phyloP scores from a whole-genome alignment of 1,284 basidiomycete genomes.

The Fomitopsis betulina region DNA sequence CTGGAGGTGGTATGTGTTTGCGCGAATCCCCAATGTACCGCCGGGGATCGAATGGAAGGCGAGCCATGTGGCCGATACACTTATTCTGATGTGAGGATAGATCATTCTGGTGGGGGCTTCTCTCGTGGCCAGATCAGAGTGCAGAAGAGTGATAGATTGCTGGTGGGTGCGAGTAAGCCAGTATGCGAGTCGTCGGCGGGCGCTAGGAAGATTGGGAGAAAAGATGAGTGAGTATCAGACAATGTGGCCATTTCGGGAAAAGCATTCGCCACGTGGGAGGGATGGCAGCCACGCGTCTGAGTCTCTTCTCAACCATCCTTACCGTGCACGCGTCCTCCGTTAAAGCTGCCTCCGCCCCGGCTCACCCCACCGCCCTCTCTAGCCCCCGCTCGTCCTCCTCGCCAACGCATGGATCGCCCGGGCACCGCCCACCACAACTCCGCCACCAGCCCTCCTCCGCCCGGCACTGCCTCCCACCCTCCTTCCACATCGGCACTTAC shows the following conservation, averaged over 20 bases:
- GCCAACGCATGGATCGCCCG: constrained; percentile 14
- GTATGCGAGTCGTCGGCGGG: neutral
- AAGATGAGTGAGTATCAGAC: constrained; percentile 14
- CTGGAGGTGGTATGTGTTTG: neutral
- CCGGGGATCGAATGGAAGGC: constrained; percentile 3
- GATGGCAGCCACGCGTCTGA: constrained; percentile 24
- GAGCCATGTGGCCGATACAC: neutral
- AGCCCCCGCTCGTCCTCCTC: constrained; percentile 15
- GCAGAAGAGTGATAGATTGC: constrained; percentile 1
- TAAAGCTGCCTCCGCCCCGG: constrained; percentile 13
- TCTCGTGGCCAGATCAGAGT: constrained; percentile 2
- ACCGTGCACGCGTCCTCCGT: constrained; percentile 7
- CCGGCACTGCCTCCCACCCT: constrained; percentile 25
- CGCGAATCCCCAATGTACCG: neutral
- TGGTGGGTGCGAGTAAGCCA: neutral
- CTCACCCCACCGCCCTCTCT: constrained; percentile 14
- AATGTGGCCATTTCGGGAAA: constrained; percentile 22
- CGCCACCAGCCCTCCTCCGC: constrained; percentile 12
- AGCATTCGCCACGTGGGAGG: constrained; percentile 25
- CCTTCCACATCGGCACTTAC: constrained; percentile 28
- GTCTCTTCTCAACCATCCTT: constrained; percentile 21
- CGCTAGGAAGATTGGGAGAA: neutral
- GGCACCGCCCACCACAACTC: constrained; percentile 13
- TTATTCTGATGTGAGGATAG: neutral
- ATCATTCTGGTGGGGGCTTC: neutral